A percentile compares a stretch with the other conserved stretches of the same genome.
Evolutionary conservation across 2,329 filamentous ascomycete species (phyloP).

Genomic region (Colletotrichum filicis): DNA sequence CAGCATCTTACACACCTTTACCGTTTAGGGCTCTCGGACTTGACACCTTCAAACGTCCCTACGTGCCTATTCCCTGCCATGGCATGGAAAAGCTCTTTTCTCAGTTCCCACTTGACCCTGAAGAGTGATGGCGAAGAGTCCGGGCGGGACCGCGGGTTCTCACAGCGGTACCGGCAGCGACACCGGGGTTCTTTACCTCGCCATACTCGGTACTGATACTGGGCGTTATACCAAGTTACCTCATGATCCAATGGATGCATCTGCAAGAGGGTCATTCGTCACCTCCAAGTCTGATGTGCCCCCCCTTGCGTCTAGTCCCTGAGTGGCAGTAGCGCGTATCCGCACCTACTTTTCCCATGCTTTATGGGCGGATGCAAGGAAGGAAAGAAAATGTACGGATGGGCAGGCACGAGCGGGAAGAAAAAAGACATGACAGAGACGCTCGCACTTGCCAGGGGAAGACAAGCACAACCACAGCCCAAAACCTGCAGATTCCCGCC

Average conservation of each 20-base stretch:
- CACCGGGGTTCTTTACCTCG: background rate
- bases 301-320: conserved; percentile 2
- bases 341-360: background rate
- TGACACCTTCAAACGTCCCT: background rate
- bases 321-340: conserved; percentile 13
- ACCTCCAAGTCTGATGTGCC: conserved; percentile 15
- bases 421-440: conserved; percentile 8
- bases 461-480: conserved; percentile 29
- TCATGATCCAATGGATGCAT: conserved; percentile 28
- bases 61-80: background rate
- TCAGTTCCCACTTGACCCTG: background rate
- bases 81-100: background rate
- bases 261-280: conserved; percentile 33
- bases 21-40: background rate
- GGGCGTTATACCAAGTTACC: background rate
- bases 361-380: background rate
- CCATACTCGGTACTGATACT: too few relatives aligned
- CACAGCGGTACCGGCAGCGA: background rate
- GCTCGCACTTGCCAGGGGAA: background rate
- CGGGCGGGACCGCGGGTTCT: background rate
- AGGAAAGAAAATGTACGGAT: background rate
- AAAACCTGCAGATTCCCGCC: conserved; percentile 33
- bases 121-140: background rate
- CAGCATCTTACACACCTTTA: background rate
- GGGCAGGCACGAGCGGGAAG: background rate